Conservation (phyloP, 2,329 filamentous ascomycete species). For the Microsporum audouinii region DNA sequence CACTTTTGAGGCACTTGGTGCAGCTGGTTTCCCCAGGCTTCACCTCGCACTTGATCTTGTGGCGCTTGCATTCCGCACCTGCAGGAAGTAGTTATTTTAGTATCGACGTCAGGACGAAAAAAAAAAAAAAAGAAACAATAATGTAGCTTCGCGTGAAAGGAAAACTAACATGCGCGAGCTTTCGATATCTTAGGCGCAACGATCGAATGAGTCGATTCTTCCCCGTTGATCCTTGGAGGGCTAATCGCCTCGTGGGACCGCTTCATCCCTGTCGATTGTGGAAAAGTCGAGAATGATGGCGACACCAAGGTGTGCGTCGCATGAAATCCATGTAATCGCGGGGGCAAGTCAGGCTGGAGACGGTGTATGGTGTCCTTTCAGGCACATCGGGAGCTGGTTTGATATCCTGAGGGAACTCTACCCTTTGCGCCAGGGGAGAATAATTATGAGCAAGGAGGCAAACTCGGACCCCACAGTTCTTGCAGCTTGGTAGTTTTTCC, state of each 20-base stretch:
- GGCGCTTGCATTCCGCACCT: slow-evolving; percentile 42
- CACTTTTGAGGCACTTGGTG: slow-evolving; percentile 40
- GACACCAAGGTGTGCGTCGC: not conserved
- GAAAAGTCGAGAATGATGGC: not conserved
- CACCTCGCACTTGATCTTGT: slow-evolving; percentile 47
- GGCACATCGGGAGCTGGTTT: not conserved
- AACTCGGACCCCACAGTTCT: not conserved
- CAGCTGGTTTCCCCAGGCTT: slow-evolving; percentile 37
- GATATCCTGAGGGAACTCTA: not conserved
- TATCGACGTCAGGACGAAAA: not conserved
- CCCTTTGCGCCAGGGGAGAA: not conserved
- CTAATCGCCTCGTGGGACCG: slow-evolving; percentile 2
- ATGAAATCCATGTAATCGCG: slow-evolving; percentile 1
- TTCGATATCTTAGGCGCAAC: slow-evolving; percentile 29
- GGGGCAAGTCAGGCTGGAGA: not conserved
- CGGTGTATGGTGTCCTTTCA: not conserved
- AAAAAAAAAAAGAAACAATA: no score
- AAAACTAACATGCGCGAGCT: slow-evolving; percentile 31
- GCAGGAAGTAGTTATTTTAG: slow-evolving; percentile 12
- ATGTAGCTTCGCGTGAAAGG: slow-evolving; percentile 10
- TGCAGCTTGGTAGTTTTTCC: not conserved
- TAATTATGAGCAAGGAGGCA: not conserved
- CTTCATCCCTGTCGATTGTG: slow-evolving; percentile 2
- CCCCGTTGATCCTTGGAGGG: not conserved
- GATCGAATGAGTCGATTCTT: not conserved